Conservation (phyloP, 495 filamentous ascomycete genomes). For the Aspergillus homomorphus region DNA sequence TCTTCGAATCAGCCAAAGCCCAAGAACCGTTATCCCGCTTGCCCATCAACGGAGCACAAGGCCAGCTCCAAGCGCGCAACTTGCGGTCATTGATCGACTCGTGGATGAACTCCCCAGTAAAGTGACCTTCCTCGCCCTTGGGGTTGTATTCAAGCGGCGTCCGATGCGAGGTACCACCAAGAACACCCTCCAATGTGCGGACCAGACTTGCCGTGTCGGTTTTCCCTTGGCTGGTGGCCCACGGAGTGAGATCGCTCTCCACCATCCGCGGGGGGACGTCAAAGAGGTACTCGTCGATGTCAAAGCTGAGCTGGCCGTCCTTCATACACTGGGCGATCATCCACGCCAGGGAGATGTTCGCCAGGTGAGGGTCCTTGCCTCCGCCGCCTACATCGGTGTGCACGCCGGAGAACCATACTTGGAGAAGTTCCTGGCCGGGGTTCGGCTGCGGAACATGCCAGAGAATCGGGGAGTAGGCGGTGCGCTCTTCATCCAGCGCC, state of each 20-base stretch:
- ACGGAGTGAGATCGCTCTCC: conserved; percentile 11
- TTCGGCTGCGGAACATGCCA: conserved; percentile 42
- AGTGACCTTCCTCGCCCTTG: conserved; percentile 15
- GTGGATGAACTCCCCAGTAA: conserved; percentile 21
- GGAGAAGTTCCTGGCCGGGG: conserved; percentile 31
- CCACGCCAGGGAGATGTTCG: conserved; percentile 47
- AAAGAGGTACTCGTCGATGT: conserved; percentile 20
- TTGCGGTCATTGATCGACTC: conserved; percentile 25
- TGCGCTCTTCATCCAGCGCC: conserved; percentile 54
- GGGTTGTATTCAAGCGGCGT: conserved; percentile 19
- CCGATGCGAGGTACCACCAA: conserved; percentile 16
- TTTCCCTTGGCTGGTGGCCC: conserved; percentile 19
- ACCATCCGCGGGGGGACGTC: conserved; percentile 6
- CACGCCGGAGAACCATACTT: conserved; percentile 57
- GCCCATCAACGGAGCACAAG: conserved; percentile 1
- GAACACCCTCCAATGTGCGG: conserved; percentile 6
- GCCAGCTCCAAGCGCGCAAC: conserved; percentile 1
- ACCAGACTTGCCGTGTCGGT: conserved; percentile 4
- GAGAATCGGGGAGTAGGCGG: conserved; percentile 51
- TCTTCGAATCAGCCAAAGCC: not conserved
- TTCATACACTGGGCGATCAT: conserved; percentile 41
- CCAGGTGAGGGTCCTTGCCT: conserved; percentile 30
- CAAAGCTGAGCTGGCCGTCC: conserved; percentile 21
- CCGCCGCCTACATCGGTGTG: conserved; percentile 54
- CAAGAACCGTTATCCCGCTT: not conserved